Evolutionary conservation across 2,329 filamentous ascomycete species (phyloP).

Genomic region (Neonectria punicea): DNA sequence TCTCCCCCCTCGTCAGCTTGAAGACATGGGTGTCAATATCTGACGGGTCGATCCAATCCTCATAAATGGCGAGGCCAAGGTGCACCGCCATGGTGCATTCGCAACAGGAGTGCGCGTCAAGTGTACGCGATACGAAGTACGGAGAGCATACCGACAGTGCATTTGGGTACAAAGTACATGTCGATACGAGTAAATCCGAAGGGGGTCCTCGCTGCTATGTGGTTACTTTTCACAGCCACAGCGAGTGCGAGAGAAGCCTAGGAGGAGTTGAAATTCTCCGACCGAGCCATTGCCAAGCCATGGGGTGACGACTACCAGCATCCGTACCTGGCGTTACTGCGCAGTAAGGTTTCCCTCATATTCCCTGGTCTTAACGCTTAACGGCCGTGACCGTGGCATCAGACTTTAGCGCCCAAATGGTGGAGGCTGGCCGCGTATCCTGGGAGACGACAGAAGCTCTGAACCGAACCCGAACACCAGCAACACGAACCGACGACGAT

Average conservation of each 20-base stretch:
- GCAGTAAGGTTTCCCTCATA: not conserved
- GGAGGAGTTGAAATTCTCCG: slow-evolving; percentile 26
- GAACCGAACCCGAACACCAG: not conserved
- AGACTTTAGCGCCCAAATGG: not conserved
- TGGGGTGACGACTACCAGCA: slow-evolving; percentile 35
- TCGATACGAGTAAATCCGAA: slow-evolving; percentile 1
- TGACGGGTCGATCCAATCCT: not conserved
- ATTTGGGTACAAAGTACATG: no score
- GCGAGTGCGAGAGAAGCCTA: slow-evolving; percentile 9
- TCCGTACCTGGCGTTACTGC: not conserved
- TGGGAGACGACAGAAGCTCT: slow-evolving; percentile 21
- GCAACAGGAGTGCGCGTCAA: slow-evolving; percentile 26
- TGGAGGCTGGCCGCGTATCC: slow-evolving; percentile 17
- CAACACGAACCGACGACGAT: not conserved
- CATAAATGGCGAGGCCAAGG: slow-evolving; percentile 16
- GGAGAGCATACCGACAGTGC: not conserved
- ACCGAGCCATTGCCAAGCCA: slow-evolving; percentile 35
- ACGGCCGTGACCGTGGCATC: slow-evolving; percentile 1
- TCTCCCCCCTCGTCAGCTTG: not conserved
- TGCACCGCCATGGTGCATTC: slow-evolving; percentile 36
- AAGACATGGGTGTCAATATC: slow-evolving; percentile 13
- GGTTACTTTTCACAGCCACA: slow-evolving; percentile 36
- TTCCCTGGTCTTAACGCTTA: slow-evolving; percentile 6
- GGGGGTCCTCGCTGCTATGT: not conserved
- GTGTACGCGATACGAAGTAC: not conserved